phyloP scores from a whole-genome alignment of 495 filamentous ascomycete genomes.

The Haplographium delicatum region DNA sequence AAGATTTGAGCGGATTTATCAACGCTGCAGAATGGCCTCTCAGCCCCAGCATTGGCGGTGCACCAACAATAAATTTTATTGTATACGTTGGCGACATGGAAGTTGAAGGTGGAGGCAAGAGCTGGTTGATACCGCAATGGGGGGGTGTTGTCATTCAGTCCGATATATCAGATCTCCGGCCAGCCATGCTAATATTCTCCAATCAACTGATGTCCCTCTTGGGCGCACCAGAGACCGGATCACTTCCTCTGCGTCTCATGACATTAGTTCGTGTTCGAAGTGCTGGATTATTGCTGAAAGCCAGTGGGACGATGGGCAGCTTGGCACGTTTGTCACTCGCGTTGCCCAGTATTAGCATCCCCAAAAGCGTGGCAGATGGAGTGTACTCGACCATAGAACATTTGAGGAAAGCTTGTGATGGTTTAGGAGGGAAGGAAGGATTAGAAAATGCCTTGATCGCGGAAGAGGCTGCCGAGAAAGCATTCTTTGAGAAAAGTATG shows the following conservation, averaged over 20 bases:
- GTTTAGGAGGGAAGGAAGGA: conserved; percentile 53
- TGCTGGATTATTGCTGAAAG: conserved; percentile 80
- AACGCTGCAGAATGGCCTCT: conserved; percentile 98
- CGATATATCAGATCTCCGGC: conserved; percentile 53
- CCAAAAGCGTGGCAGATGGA: conserved; percentile 75
- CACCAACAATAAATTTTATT: conserved; percentile 93
- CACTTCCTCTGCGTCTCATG: conserved; percentile 77
- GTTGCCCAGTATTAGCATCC: conserved; percentile 86
- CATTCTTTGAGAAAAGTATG: conserved; percentile 99
- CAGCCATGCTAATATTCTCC: conserved; percentile 83
- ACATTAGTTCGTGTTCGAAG: conserved; percentile 79
- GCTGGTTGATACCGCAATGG: conserved; percentile 97
- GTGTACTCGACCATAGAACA: conserved; percentile 75
- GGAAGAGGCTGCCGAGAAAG: conserved; percentile 83
- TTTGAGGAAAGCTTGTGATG: conserved; percentile 68
- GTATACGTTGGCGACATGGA: conserved; percentile 70
- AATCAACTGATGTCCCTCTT: conserved; percentile 87
- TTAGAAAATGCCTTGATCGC: conserved; percentile 78
- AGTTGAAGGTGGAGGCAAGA: conserved; percentile 67
- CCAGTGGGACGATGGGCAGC: conserved; percentile 90
- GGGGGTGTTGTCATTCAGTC: conserved; percentile 59
- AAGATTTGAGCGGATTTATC: conserved; percentile 89
- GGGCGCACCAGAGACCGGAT: conserved; percentile 74
- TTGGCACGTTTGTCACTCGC: conserved; percentile 80
- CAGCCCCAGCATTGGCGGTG: conserved; percentile 85